A percentile compares a stretch with the other conserved stretches of the same genome.
Evolutionary conservation across 495 filamentous ascomycete genomes (phyloP).

Genomic region (Penicillium antarcticum): DNA sequence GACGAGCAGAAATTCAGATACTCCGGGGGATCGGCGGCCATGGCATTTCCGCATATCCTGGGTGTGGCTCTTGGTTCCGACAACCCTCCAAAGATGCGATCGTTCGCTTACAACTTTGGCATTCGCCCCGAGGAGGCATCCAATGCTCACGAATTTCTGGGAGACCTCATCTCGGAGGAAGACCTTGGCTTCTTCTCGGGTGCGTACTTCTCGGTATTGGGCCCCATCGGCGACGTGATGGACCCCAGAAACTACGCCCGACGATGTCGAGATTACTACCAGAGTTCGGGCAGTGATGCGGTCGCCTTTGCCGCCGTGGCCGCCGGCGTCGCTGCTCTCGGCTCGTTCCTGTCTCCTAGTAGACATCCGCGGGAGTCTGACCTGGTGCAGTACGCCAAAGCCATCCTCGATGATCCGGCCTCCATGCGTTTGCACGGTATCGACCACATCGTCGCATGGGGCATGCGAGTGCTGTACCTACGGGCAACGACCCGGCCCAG

Average conservation of each 20-base stretch:
- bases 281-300: slow-evolving; percentile 9
- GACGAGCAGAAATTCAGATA: slow-evolving; percentile 31
- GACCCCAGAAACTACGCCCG: slow-evolving; percentile 26
- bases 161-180: slow-evolving; percentile 24
- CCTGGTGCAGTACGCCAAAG: slow-evolving; percentile 30
- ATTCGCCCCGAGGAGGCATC: slow-evolving; percentile 30
- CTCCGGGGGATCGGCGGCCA: slow-evolving; percentile 28
- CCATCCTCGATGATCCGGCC: slow-evolving; percentile 30
- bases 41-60: slow-evolving; percentile 33
- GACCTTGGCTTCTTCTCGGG: slow-evolving; percentile 19
- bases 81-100: slow-evolving; percentile 23
- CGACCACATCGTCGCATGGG: slow-evolving; percentile 34
- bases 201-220: slow-evolving; percentile 22
- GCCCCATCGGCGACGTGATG: slow-evolving; percentile 21
- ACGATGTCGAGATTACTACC: slow-evolving; percentile 30
- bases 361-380: slow-evolving; percentile 27
- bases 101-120: slow-evolving; percentile 32
- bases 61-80: slow-evolving; percentile 27
- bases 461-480: slow-evolving; percentile 31
- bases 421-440: slow-evolving; percentile 26
- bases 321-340: slow-evolving; percentile 26
- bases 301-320: slow-evolving; percentile 28
- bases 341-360: slow-evolving; percentile 28
- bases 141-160: slow-evolving; percentile 17
- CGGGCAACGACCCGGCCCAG: slow-evolving; percentile 31